These are phyloP conservation scores for Pascua guehoae DNA, from an alignment of 1,284 basidiomycete genomes.

Conservation along the genomic window DNA sequence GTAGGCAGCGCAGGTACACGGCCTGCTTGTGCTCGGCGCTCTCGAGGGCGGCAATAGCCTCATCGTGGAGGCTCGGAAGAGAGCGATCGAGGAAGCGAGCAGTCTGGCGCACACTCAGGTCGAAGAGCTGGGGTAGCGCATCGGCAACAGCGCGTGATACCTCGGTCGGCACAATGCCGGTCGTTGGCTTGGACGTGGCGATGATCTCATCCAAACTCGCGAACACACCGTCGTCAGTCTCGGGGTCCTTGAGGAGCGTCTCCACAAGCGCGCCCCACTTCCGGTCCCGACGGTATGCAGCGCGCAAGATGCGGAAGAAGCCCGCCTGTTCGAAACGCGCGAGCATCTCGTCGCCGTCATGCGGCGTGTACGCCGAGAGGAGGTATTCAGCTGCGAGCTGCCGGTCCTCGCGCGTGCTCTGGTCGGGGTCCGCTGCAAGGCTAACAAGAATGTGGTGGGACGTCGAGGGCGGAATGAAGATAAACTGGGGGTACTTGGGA, in stretches of 20 bases:
- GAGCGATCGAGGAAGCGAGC: conserved; percentile 71
- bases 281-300: conserved; percentile 69
- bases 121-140: conserved; percentile 64
- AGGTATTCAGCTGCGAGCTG: conserved; percentile 93
- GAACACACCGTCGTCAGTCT: conserved; percentile 62
- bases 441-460: conserved; percentile 73
- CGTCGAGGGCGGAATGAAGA: conserved; percentile 64
- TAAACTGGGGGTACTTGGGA: conserved; percentile 91
- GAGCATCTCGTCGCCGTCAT: conserved; percentile 66
- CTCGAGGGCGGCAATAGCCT: conserved; percentile 35
- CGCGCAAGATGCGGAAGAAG: conserved; percentile 84
- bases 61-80: conserved; percentile 61
- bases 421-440: conserved; percentile 69
- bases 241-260: conserved; percentile 72
- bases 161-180: conserved; percentile 40
- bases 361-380: conserved; percentile 84
- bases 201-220: conserved; percentile 60
- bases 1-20: conserved; percentile 71
- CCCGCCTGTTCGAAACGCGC: conserved; percentile 72
- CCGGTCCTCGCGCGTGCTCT: conserved; percentile 79
- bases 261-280: conserved; percentile 71
- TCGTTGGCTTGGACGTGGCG: conserved; percentile 28
- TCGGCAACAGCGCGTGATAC: conserved; percentile 56
- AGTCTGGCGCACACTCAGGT: conserved; percentile 62
- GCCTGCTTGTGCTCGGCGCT: conserved; percentile 59